phyloP scores from a whole-genome alignment of 2,329 filamentous ascomycete species.

The Fusarium circinatum region DNA sequence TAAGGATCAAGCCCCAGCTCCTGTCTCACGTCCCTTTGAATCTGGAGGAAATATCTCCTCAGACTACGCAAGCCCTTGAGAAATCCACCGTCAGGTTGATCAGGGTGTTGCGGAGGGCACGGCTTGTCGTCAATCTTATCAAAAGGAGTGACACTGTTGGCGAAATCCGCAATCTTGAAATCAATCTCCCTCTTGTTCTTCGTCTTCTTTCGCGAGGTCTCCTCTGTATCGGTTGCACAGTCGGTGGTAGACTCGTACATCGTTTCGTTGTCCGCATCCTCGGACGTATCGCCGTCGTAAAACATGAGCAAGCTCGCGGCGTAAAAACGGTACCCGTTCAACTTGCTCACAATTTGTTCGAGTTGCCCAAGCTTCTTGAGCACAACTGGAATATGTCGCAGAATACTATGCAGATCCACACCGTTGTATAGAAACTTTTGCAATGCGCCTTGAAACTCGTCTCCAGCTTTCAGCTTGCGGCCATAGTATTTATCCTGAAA shows the following conservation, averaged over 20 bases:
- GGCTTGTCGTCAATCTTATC: constrained; percentile 71
- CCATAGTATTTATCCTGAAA: constrained; percentile 99
- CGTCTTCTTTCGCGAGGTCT: constrained; percentile 57
- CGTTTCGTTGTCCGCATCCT: constrained; percentile 61
- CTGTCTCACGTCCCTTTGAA: constrained; percentile 78
- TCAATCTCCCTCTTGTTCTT: constrained; percentile 74
- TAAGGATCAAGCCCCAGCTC: constrained; percentile 60
- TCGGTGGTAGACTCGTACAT: constrained; percentile 68
- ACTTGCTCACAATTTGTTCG: constrained; percentile 81
- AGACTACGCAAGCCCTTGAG: constrained; percentile 84
- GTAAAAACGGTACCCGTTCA: constrained; percentile 93
- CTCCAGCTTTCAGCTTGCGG: constrained; percentile 84
- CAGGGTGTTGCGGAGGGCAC: constrained; percentile 84
- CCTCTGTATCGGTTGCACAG: constrained; percentile 67
- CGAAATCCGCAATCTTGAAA: constrained; percentile 98
- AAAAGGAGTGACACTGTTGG: constrained; percentile 93
- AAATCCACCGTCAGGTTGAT: constrained; percentile 88
- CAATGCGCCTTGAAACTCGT: constrained; percentile 88
- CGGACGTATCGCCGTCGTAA: constrained; percentile 84
- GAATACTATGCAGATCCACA: constrained; percentile 79
- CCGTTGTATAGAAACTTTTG: constrained; percentile 93
- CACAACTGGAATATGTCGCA: constrained; percentile 87
- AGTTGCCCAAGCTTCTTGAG: constrained; percentile 84
- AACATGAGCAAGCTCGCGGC: constrained; percentile 94
- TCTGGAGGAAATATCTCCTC: constrained; percentile 84